phyloP scores from a whole-genome alignment of 2,329 filamentous ascomycete genomes.

The Leptodontidium sp. region DNA sequence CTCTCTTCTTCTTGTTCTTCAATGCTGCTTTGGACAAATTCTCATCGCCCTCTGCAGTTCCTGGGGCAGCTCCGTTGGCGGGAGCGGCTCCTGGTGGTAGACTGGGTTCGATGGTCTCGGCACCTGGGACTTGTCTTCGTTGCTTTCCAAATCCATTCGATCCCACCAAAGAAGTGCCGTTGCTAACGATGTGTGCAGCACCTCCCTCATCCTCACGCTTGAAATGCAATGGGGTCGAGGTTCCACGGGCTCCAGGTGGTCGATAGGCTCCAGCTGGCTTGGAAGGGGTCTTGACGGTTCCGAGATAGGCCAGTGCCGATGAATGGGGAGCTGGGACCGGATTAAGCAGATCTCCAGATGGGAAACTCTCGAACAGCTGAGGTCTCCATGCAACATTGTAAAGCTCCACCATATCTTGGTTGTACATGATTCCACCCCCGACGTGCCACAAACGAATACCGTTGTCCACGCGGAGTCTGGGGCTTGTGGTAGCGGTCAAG shows the following conservation, averaged over 20 bases:
- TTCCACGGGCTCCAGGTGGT: slow-evolving; percentile 90
- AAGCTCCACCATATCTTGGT: slow-evolving; percentile 92
- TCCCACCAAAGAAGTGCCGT: slow-evolving; percentile 70
- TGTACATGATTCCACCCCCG: slow-evolving; percentile 88
- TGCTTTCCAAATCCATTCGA: slow-evolving; percentile 81
- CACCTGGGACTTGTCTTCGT: slow-evolving; percentile 85
- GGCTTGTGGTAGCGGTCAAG: slow-evolving; percentile 96
- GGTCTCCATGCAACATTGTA: slow-evolving; percentile 93
- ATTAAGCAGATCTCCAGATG: slow-evolving; percentile 74
- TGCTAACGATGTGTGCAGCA: slow-evolving; percentile 82
- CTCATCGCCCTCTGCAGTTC: slow-evolving; percentile 67
- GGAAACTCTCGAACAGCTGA: slow-evolving; percentile 66
- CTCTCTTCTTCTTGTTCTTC: slow-evolving; percentile 99
- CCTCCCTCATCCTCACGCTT: slow-evolving; percentile 98
- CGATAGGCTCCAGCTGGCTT: slow-evolving; percentile 98
- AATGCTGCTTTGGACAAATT: slow-evolving; percentile 82
- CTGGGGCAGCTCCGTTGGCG: slow-evolving; percentile 67
- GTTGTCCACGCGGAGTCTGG: slow-evolving; percentile 94
- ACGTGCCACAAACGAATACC: slow-evolving; percentile 96
- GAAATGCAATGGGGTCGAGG: slow-evolving; percentile 89
- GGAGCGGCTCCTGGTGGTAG: slow-evolving; percentile 74
- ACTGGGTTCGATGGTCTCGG: slow-evolving; percentile 70
- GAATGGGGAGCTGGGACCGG: slow-evolving; percentile 80
- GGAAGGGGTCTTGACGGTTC: slow-evolving; percentile 89
- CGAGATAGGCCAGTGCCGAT: slow-evolving; percentile 83